phyloP scores from a whole-genome alignment of 768 basidiomycete species.

The Boletus huronensis region DNA sequence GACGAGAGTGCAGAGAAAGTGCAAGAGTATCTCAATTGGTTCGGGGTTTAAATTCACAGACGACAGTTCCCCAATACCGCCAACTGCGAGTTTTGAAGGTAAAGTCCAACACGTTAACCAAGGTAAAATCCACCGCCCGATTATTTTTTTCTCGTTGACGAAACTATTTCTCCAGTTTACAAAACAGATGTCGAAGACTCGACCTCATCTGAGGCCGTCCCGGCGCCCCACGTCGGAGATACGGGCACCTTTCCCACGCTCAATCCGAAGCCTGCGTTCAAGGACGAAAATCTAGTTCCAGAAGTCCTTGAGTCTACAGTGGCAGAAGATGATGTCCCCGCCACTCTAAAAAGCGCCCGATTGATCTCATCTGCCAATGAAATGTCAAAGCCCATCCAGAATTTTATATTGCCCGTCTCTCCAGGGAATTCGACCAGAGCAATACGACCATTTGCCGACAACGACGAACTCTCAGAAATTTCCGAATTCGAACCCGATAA shows the following conservation, averaged over 20 bases:
- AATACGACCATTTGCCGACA: conserved; percentile 10
- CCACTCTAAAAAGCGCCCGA: neutral
- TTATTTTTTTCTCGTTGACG: neutral
- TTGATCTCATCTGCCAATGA: neutral
- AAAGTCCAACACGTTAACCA: conserved; percentile 31
- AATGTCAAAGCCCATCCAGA: neutral
- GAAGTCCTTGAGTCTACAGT: neutral
- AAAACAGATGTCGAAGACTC: conserved; percentile 25
- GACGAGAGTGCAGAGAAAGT: conserved; percentile 12
- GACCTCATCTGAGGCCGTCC: neutral
- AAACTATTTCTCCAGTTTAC: conserved; percentile 21
- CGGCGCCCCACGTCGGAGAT: neutral
- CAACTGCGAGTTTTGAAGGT: conserved; percentile 30
- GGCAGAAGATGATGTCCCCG: neutral
- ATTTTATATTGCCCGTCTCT: neutral
- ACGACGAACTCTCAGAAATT: conserved; percentile 33
- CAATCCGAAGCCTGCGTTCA: neutral
- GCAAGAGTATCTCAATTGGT: conserved; percentile 26
- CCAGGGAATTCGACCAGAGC: neutral
- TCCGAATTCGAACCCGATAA: conserved; percentile 28
- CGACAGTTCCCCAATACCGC: conserved; percentile 21
- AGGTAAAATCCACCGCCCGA: conserved; percentile 13
- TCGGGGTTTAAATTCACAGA: conserved; percentile 23
- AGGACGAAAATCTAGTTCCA: neutral
- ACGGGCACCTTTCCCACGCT: neutral